Evolutionary conservation across 208 protist species (phyloP).

Genomic region (Wallacemonas sp.): DNA sequence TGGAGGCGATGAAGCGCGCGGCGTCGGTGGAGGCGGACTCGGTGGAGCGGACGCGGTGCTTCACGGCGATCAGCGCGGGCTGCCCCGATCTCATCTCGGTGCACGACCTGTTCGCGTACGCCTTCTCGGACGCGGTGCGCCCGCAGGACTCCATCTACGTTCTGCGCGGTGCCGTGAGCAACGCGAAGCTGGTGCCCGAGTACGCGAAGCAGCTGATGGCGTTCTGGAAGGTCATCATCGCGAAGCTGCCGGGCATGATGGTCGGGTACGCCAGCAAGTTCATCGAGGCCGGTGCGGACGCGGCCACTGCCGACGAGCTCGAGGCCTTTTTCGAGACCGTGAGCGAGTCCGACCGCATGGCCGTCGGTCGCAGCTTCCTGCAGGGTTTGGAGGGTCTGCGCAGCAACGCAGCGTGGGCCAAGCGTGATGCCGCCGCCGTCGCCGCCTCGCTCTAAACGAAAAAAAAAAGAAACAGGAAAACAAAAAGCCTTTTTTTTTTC

Average conservation of each 20-base stretch:
- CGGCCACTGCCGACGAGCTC: slow-evolving; percentile 32
- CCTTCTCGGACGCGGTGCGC: slow-evolving; percentile 63
- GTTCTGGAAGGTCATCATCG: slow-evolving; percentile 37
- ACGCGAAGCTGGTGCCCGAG: slow-evolving; percentile 19
- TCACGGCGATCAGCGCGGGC: slow-evolving; percentile 33
- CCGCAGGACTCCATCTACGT: slow-evolving; percentile 62
- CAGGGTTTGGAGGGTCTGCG: slow-evolving; percentile 53
- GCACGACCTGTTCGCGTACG: slow-evolving; percentile 51
- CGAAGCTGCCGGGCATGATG: slow-evolving; percentile 53
- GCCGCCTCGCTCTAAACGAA: background rate
- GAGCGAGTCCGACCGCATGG: slow-evolving; percentile 35
- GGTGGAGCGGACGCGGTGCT: slow-evolving; percentile 52
- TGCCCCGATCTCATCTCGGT: slow-evolving; percentile 37
- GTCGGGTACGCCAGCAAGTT: slow-evolving; percentile 49
- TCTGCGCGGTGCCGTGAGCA: slow-evolving; percentile 44
- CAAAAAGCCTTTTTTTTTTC: background rate
- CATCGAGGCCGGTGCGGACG: slow-evolving; percentile 36
- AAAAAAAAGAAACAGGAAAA: background rate
- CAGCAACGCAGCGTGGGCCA: slow-evolving; percentile 44
- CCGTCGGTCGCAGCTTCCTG: slow-evolving; percentile 45
- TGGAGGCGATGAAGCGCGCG: slow-evolving; percentile 48
- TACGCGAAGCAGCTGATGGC: slow-evolving; percentile 50
- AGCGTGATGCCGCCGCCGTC: slow-evolving; percentile 34
- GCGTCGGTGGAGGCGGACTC: slow-evolving; percentile 30
- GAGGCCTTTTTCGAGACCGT: slow-evolving; percentile 45